These are phyloP conservation scores for Hanseniaspora mollemarum DNA, from an alignment of 805 yeast species.

Conservation along the genomic window DNA sequence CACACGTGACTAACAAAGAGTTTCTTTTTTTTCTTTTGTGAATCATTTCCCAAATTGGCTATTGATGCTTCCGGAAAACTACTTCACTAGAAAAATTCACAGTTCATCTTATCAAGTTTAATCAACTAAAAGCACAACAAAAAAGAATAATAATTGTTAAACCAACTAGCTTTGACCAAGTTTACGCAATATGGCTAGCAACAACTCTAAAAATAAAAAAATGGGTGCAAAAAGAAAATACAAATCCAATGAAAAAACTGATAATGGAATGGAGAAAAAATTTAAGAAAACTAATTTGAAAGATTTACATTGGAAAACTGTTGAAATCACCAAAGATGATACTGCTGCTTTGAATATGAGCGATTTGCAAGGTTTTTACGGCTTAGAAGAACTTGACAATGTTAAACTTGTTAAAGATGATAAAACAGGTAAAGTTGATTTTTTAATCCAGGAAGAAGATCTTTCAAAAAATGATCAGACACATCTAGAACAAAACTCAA, in stretches of 20 bases:
- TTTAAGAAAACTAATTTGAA: slow-evolving; percentile 10
- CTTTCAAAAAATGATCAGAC: slow-evolving; percentile 21
- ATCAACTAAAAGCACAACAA: neutral
- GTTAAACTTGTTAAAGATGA: slow-evolving; percentile 57
- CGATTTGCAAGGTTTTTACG: slow-evolving; percentile 84
- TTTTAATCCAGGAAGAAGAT: slow-evolving; percentile 35
- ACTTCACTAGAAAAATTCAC: too few relatives aligned
- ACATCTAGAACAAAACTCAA: slow-evolving; percentile 16
- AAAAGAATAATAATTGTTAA: neutral
- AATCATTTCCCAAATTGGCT: too few relatives aligned
- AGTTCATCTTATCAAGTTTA: too few relatives aligned
- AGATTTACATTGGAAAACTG: slow-evolving; percentile 64
- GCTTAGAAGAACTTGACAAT: slow-evolving; percentile 88
- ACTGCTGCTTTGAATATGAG: slow-evolving; percentile 40
- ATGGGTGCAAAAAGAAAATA: slow-evolving; percentile 8
- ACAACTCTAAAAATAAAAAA: slow-evolving; percentile 3
- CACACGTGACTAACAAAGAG: too few relatives aligned
- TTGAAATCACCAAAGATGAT: slow-evolving; percentile 55
- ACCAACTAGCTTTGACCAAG: too few relatives aligned
- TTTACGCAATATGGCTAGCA: neutral
- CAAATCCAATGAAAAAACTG: neutral
- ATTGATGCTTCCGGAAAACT: too few relatives aligned
- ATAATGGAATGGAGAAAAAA: neutral
- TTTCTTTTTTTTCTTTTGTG: too few relatives aligned
- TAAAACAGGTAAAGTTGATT: slow-evolving; percentile 55